These are phyloP conservation scores for Chaetomium strumarium DNA, from an alignment of 2,329 filamentous ascomycete genomes.

Conservation along the genomic window DNA sequence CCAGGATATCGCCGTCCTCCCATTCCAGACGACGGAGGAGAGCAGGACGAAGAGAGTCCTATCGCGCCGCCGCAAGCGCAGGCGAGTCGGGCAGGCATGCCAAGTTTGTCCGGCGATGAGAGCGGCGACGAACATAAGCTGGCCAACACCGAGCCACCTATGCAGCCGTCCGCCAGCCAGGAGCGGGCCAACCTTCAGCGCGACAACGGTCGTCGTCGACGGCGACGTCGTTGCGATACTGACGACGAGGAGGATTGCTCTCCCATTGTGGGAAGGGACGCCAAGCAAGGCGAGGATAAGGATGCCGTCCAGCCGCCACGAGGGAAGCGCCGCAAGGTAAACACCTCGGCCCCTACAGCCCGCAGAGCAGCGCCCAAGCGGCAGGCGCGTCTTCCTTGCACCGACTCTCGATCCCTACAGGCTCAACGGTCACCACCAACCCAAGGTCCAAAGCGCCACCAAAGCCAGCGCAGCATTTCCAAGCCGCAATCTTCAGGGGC, in stretches of 20 bases:
- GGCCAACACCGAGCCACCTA: neutral
- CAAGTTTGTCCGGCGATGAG: neutral
- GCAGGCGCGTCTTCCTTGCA: constrained; percentile 2
- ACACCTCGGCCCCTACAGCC: constrained; percentile 11
- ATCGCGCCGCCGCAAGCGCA: neutral
- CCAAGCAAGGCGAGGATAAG: constrained; percentile 10
- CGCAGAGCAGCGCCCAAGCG: constrained; percentile 6
- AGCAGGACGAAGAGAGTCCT: neutral
- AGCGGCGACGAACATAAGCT: neutral
- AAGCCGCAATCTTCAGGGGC: constrained; percentile 1
- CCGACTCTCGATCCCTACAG: no score
- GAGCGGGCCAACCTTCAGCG: constrained; percentile 2
- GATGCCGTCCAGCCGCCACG: constrained; percentile 12
- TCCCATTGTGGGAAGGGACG: constrained; percentile 10
- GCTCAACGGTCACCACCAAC: no score
- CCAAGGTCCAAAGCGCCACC: neutral
- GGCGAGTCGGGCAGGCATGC: neutral
- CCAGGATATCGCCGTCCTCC: neutral
- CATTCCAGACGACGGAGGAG: neutral
- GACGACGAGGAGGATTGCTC: constrained; percentile 7
- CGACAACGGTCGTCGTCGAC: constrained; percentile 6
- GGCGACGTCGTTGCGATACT: no score
- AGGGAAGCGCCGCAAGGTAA: constrained; percentile 16
- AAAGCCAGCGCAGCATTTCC: constrained; percentile 5
- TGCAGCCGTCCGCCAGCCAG: neutral